Evolutionary conservation across 2,329 filamentous ascomycete species (phyloP), one percentile per base, ranked within the genome.

Genomic region (Aureobasidium sp.): DNA sequence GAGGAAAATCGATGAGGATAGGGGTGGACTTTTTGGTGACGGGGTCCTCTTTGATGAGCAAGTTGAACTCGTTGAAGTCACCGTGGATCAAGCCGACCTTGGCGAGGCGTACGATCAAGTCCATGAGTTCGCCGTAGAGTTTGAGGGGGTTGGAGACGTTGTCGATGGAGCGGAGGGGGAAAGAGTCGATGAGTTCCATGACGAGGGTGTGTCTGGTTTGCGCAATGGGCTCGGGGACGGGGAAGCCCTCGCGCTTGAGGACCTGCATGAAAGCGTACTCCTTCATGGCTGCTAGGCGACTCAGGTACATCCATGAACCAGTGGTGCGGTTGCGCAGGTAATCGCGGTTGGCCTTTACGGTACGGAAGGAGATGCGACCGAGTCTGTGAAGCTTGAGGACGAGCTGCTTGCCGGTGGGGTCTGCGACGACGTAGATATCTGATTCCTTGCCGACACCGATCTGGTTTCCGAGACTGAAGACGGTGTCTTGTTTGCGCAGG

Each of bases 41-140:
- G 24, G 39, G 53, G 52, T 80, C 84, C 73, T 97, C 93, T 71
- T 94, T 91, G 72, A 99, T 86, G 37, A 99, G 79, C 66, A 99
- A 93, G 74, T 99, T 99, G 81, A 99, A 99, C 75, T 99, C 95
- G 78, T 99, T 99, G 79, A 95, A 99, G 73, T 99, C 94, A 65
- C 94, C 94, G 72, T 99, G 94, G 64, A 99, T 99, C 52, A 99
- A 79, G 7, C 94, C 94, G 67, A 92, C 86, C 64, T 85, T 85
- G 6, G 94, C 93, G 44, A 99, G 81, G 31, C 86, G 84, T 47
- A 99, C 79, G 61, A 99, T 91, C 68, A 97, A 83, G 45, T 85
- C 82, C 70, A 99, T 95, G 37, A 99, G 79, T 64, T 97, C 91
- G n/a, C 86, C 87, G 72, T 99, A 99, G 6, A 99, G 81, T n/a